Evolutionary conservation across 768 basidiomycete species (phyloP), one percentile per base, ranked within the genome.

Genomic region (Multifurca ochricompacta): DNA sequence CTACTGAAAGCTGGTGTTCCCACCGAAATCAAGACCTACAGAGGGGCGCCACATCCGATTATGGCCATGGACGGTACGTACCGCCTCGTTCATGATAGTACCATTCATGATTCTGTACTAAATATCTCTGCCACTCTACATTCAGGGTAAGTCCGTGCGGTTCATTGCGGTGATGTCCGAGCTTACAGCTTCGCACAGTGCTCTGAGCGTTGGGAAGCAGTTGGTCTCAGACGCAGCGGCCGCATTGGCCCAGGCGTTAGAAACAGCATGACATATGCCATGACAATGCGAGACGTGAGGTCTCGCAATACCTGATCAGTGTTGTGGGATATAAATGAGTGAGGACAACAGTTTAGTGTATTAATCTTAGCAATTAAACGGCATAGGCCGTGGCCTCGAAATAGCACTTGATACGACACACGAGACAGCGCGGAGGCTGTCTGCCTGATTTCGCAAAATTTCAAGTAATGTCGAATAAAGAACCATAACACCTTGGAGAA

Each of bases 11-110:
- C 71, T 7, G 84, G 83, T 1, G 76, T 82, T 11, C 66, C 74
- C 19, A 78, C 77, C 9, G 75, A 82, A 41, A 68, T 76, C 0
- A 74, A 74, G 62, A 65, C 80, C 19, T 88, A 87, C 65, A 72
- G 77, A 60, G 76, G 75, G 10, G 82, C 79, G 4, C 86, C 85
- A 27, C 85, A 87, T 70, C 83, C 78, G 1, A 78, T 85, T 39
- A 79, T 87, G 77, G 81, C 79, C 6, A 84, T 87, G 83, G 84
- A 85, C 54, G 82, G 81, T 82, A 56, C 57, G 81, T 63, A 52
- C 50, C 45, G 27, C 40, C 45, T 41, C 9, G n/a, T 13, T 5
- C 27, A 32, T 40, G 27, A 13, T 28, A 10, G 27, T 16, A 36
- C 31, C 37, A n/a, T 25, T 39, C 25, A 30, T 44, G 28, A n/a